A percentile compares a stretch with the other conserved stretches of the same genome.
These are phyloP conservation scores for Penicillium occitanis DNA, from an alignment of 2,329 filamentous ascomycete genomes.

Conservation along the genomic window DNA sequence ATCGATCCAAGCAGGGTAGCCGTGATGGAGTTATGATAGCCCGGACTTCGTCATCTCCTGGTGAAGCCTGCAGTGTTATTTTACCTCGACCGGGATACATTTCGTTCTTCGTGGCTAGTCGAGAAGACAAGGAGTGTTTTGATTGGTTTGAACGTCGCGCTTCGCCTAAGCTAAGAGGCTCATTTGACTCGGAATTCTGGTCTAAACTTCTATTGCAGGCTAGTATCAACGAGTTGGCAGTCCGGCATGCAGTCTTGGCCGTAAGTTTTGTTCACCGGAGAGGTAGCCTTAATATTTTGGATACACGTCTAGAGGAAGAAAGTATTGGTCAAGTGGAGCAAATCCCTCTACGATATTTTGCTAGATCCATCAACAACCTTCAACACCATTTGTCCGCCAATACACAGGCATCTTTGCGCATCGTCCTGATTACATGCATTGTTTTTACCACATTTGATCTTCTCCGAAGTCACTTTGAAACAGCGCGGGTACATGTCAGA, in stretches of 20 bases:
- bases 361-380: conserved; percentile 6
- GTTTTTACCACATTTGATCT: conserved; percentile 12
- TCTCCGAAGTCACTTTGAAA: conserved; percentile 10
- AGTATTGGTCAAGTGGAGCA: not conserved
- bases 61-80: not conserved
- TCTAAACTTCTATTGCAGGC: conserved; percentile 7
- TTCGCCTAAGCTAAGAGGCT: conserved; percentile 10
- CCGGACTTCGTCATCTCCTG: not conserved
- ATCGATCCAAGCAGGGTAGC: not conserved
- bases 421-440: conserved; percentile 12
- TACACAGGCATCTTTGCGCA: conserved; percentile 4
- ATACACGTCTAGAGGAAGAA: conserved; percentile 5
- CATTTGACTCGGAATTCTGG: conserved; percentile 13
- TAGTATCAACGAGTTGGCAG: conserved; percentile 13
- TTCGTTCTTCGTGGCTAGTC: conserved; percentile 14
- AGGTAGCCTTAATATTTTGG: not conserved
- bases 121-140: conserved; percentile 11
- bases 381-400: conserved; percentile 11
- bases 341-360: conserved; percentile 10
- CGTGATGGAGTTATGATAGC: not conserved
- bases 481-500: conserved; percentile 6
- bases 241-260: conserved; percentile 13
- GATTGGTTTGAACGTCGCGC: conserved; percentile 13
- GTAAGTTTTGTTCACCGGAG: conserved; percentile 10
- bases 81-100: not conserved